Percentiles rank a stretch among this genome's conserved stretches.
Conservation (phyloP, 129 eudicot species). For the Ambrosia trifida region DNA sequence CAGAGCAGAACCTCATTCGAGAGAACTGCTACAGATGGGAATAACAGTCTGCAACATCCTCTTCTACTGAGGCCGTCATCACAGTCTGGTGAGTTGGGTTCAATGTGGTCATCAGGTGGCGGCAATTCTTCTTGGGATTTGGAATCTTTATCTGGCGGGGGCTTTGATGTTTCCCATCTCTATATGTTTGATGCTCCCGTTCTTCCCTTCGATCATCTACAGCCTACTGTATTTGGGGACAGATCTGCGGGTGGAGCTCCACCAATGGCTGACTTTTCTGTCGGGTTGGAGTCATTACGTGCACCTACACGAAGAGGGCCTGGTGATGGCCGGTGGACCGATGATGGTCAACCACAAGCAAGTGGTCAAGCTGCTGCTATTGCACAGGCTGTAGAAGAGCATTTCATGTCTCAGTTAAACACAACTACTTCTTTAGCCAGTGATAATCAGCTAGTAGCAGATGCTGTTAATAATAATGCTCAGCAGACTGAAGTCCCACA, state of each 20-base stretch:
- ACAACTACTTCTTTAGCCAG: slow-evolving; percentile 36
- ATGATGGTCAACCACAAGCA: slow-evolving; percentile 95
- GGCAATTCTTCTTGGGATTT: slow-evolving; percentile 67
- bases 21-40: slow-evolving; percentile 61
- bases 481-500: slow-evolving; percentile 47
- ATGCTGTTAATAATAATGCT: slow-evolving; percentile 34
- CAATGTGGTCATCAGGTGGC: slow-evolving; percentile 59
- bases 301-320: slow-evolving; percentile 84
- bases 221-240: slow-evolving; percentile 58
- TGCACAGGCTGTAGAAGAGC: slow-evolving; percentile 94
- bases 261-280: slow-evolving; percentile 66
- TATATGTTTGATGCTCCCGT: slow-evolving; percentile 93
- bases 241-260: slow-evolving; percentile 65
- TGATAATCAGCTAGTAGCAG: slow-evolving; percentile 47
- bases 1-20: slow-evolving; percentile 70
- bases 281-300: slow-evolving; percentile 86
- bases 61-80: slow-evolving; percentile 64
- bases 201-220: slow-evolving; percentile 64
- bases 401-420: slow-evolving; percentile 61
- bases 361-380: slow-evolving; percentile 85
- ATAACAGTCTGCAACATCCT: slow-evolving; percentile 74
- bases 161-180: slow-evolving; percentile 61
- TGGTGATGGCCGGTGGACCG: slow-evolving; percentile 97
- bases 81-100: slow-evolving; percentile 54
- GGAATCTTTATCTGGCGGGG: slow-evolving; percentile 67